Evolutionary conservation across 352 stramenopile genomes (phyloP), one percentile per base, ranked within the genome.

Genomic region (Thalassiosira hispida): DNA sequence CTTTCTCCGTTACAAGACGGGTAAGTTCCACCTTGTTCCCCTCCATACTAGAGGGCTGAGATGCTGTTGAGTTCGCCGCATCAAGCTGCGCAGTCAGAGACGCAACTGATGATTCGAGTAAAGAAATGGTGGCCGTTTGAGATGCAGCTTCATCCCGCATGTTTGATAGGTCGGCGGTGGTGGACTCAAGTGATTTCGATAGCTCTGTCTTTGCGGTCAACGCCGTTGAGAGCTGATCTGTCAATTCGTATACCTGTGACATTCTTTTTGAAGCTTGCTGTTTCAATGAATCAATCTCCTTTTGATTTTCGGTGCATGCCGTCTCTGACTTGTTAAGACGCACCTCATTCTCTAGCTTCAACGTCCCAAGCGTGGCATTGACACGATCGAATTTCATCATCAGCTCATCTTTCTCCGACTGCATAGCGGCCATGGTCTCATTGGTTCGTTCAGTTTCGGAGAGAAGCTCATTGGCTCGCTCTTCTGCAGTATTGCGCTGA

Each of bases 181-280:
- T 29, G 9, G 31, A 65, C 16, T 49, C n/a, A 52, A 52, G n/a
- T 25, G 25, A 52, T 29, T 12, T 35, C 20, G 20, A 4, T 20
- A 65, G 31, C 20, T 65, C 56, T 52, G 31, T 8, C 23, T 65
- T 65, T 20, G 51, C 56, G 52, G 33, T n/a, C 33, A 65, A 52
- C 8, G 56, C 56, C 5, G 38, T 52, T 29, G 56, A 38, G n/a
- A 65, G 56, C 25, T 35, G 31, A 35, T 65, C 56, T 25, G 56
- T 65, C 33, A 65, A 65, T 35, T 65, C 56, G 16, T 52, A 52
- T 33, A 65, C 20, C 56, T 65, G 56, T 6, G 38, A 65, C 56
- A 52, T 65, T 65, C 56, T 49, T 35, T 52, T 65, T 52, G 56
- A 33, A 46, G 53, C 53, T 62, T 62, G 53, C 11, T 25, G 53